Conservation (phyloP, 1,284 basidiomycete genomes). For the Cryptococcus deneoformans region DNA sequence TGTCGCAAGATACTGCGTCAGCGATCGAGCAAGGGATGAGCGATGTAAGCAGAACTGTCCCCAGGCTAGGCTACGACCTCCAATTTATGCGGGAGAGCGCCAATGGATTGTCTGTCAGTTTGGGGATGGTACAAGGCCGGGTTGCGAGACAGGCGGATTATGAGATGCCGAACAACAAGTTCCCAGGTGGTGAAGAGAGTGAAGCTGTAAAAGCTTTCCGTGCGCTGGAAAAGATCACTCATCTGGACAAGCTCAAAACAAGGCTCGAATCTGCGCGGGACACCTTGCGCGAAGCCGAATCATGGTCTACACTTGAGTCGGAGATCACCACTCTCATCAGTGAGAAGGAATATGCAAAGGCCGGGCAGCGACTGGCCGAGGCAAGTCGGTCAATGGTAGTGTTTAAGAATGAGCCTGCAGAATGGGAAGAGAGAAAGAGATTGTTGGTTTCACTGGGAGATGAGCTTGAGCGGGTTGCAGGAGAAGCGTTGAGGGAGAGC, state of each 20-base stretch:
- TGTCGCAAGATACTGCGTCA: constrained; percentile 79
- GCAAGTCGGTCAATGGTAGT: constrained; percentile 82
- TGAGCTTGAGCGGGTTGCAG: constrained; percentile 83
- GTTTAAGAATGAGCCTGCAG: constrained; percentile 76
- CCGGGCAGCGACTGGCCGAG: constrained; percentile 81
- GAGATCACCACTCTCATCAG: constrained; percentile 78
- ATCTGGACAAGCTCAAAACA: constrained; percentile 75
- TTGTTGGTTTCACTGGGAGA: constrained; percentile 89
- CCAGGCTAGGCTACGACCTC: constrained; percentile 84
- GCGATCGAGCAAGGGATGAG: constrained; percentile 82
- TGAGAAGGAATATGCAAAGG: constrained; percentile 66
- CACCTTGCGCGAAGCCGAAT: constrained; percentile 84
- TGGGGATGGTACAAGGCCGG: constrained; percentile 58
- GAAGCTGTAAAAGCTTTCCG: constrained; percentile 32
- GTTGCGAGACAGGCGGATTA: constrained; percentile 41
- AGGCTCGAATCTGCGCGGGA: constrained; percentile 83
- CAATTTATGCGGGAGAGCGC: constrained; percentile 94
- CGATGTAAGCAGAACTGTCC: constrained; percentile 82
- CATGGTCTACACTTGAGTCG: constrained; percentile 87
- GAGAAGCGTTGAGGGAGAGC: constrained; percentile 76
- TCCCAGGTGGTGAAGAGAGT: neutral
- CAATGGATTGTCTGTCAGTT: constrained; percentile 63
- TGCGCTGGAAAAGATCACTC: constrained; percentile 64
- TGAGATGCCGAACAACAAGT: neutral
- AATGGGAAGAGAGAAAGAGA: constrained; percentile 77